These are phyloP conservation scores for Alternaria gaisen DNA, from an alignment of 2,329 filamentous ascomycete genomes.

Conservation along the genomic window DNA sequence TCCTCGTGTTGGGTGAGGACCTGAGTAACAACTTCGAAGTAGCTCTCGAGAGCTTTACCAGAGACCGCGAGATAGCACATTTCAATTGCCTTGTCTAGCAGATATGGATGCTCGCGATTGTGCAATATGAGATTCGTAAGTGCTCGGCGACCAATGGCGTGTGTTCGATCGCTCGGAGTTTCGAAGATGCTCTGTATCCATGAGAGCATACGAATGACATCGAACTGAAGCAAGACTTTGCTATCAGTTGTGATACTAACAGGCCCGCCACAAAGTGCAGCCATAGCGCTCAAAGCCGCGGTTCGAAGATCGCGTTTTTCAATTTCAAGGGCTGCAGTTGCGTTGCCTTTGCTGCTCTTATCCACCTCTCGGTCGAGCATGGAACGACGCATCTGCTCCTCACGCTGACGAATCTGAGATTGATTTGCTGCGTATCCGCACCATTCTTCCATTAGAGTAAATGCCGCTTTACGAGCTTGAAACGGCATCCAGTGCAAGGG, in stretches of 20 bases:
- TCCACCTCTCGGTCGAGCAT: constrained; percentile 80
- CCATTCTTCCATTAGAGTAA: constrained; percentile 98
- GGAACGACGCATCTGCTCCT: constrained; percentile 87
- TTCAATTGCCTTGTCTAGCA: constrained; percentile 89
- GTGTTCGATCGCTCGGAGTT: constrained; percentile 88
- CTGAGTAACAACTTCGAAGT: constrained; percentile 90
- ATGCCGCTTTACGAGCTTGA: constrained; percentile 92
- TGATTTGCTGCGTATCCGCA: constrained; percentile 96
- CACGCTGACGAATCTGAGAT: constrained; percentile 78
- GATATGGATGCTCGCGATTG: constrained; percentile 84
- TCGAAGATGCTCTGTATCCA: constrained; percentile 98
- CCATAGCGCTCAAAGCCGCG: constrained; percentile 94
- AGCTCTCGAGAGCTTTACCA: constrained; percentile 88
- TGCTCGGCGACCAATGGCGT: constrained; percentile 86
- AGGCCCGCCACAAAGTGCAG: constrained; percentile 83
- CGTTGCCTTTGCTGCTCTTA: constrained; percentile 75
- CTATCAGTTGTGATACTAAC: constrained; percentile 89
- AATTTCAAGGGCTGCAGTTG: constrained; percentile 92
- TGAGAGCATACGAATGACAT: constrained; percentile 87
- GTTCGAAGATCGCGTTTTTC: constrained; percentile 92
- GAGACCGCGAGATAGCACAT: constrained; percentile 86
- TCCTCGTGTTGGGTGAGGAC: constrained; percentile 85
- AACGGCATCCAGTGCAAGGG: constrained; percentile 96
- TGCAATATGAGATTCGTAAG: constrained; percentile 89
- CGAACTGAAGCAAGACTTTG: constrained; percentile 86